Evolutionary conservation across 768 basidiomycete species (phyloP), one percentile per base, ranked within the genome.

Genomic region (Tubosaeta brunneosetosa): DNA sequence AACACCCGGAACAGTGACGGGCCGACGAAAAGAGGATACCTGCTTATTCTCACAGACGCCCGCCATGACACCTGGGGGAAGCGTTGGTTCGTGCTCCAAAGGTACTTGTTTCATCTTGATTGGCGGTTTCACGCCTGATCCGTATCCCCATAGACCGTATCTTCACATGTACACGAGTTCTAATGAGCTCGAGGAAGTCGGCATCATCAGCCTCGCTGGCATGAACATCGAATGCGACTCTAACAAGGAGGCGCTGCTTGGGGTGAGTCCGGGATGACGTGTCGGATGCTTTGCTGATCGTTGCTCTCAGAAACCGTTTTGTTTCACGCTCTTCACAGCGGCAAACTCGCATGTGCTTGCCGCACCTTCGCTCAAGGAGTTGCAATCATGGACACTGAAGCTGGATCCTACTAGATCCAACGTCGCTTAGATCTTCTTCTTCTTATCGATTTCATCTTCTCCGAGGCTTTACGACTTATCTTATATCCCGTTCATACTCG

Each of bases 261-360:
- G 88, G 61, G 94, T 93, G 67, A 70, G 90, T 56, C 49, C 44
- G 14, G 27, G 48, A 17, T 29, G n/a, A 6, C 1, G 8, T 17
- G 19, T 27, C 27, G 12, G 12, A 7, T 40, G 29, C 33, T 52
- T 11, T 16, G 36, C 50, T 60, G 37, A 58, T 46, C 14, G 52
- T 42, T 45, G 49, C 19, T 44, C 26, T 29, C 65, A 94, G 93
- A 90, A 86, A 78, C 83, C 78, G 32, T 86, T 84, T 68, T 87
- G 86, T 13, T 94, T 97, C 70, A 93, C 91, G 12, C 78, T 97
- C 31, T 95, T 94, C 71, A 94, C 94, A 2, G 78, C 90, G 12
- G 89, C 90, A 8, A 95, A 97, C 68, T 94, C 93, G 25, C 87
- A 94, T 72, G 91, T 90, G 34, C 77, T 97, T 10, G 86, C 89